Conservation (phyloP, 495 filamentous ascomycete species). For the Xylaria longipes region DNA sequence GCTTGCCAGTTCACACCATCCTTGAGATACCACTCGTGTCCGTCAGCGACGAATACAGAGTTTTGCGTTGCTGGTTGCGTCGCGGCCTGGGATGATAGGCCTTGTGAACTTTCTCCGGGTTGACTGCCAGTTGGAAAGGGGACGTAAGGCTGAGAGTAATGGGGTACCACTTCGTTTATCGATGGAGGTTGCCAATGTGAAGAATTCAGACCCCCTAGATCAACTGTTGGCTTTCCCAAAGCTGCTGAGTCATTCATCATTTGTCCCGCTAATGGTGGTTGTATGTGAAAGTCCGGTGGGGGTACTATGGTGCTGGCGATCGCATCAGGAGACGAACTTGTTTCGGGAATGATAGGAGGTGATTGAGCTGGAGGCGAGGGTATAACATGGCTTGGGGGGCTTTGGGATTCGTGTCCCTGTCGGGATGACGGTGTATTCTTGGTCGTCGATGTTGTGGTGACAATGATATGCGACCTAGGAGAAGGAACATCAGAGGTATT, state of each 20-base stretch:
- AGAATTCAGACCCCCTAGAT: conserved; percentile 26
- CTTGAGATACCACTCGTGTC: conserved; percentile 59
- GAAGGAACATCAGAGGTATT: conserved; percentile 64
- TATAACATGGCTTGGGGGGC: conserved; percentile 1
- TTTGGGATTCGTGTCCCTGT: conserved; percentile 11
- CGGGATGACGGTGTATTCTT: conserved; percentile 25
- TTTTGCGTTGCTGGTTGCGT: conserved; percentile 33
- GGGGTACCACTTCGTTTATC: conserved; percentile 24
- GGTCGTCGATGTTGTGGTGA: conserved; percentile 35
- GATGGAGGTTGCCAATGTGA: conserved; percentile 16
- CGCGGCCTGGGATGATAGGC: conserved; percentile 14
- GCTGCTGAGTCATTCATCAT: conserved; percentile 30
- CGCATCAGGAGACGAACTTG: conserved; percentile 13
- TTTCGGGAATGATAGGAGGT: conserved; percentile 30
- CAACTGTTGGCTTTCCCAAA: conserved; percentile 28
- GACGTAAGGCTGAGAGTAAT: conserved; percentile 21
- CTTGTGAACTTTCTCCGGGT: conserved; percentile 16
- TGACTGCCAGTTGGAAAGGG: conserved; percentile 17
- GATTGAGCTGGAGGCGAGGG: conserved; percentile 33
- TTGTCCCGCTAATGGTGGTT: conserved; percentile 23
- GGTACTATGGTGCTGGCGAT: conserved; percentile 32
- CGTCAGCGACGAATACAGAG: conserved; percentile 49
- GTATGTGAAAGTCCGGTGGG: conserved; percentile 30
- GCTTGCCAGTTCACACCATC: conserved; percentile 58
- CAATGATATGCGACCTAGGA: conserved; percentile 44